These are phyloP conservation scores for Cryphonectria parasitica DNA, from an alignment of 2,329 filamentous ascomycete species.

Conservation along the genomic window DNA sequence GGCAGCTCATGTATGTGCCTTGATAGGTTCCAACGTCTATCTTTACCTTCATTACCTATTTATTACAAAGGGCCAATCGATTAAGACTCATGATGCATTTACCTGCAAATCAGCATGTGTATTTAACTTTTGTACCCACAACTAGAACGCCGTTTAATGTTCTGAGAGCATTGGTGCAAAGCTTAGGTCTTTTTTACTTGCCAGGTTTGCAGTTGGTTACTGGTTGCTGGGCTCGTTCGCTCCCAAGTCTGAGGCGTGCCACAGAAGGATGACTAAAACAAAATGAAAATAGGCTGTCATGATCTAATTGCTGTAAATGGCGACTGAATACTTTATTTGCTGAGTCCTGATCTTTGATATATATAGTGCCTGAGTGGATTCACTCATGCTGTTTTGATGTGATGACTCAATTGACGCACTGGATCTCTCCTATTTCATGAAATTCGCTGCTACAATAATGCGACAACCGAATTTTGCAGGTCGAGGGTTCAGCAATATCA, in stretches of 20 bases:
- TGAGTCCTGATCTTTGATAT: too few relatives aligned
- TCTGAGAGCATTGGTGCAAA: neutral
- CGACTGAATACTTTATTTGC: too few relatives aligned
- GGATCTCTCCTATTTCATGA: neutral
- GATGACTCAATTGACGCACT: neutral
- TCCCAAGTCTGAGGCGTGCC: too few relatives aligned
- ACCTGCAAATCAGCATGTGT: neutral
- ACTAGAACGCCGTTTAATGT: neutral
- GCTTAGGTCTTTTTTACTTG: neutral
- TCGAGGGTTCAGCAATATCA: neutral
- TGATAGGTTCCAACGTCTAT: neutral
- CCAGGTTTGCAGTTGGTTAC: too few relatives aligned
- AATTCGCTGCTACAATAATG: neutral
- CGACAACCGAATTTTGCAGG: neutral
- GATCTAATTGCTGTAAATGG: too few relatives aligned
- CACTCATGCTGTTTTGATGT: too few relatives aligned
- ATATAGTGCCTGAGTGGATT: too few relatives aligned
- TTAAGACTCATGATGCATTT: neutral
- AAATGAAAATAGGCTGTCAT: too few relatives aligned
- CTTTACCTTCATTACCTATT: neutral
- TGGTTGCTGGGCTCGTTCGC: too few relatives aligned
- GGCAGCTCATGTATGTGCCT: neutral
- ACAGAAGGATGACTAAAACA: too few relatives aligned
- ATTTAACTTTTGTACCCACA: neutral
- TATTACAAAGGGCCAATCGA: neutral